Percentiles rank a stretch among this genome's conserved stretches.
Evolutionary conservation across 2,329 filamentous ascomycete species (phyloP).

Genomic region (Zasmidium cellare): DNA sequence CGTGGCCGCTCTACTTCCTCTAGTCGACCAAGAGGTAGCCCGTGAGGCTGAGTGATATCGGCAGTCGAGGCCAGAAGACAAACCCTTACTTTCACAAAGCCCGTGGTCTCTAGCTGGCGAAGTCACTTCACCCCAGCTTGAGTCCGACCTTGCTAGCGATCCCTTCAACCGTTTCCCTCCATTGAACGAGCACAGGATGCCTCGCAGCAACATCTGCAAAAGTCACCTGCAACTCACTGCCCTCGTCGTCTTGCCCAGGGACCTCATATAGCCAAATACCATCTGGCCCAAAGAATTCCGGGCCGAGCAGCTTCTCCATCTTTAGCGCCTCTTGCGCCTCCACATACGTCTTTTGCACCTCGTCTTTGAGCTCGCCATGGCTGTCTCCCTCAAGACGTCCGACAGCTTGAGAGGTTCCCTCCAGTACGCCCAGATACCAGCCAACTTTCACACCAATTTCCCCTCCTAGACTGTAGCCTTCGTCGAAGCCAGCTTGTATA

Average conservation of each 20-base stretch:
- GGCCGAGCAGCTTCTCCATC: conserved; percentile 63
- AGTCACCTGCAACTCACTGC: conserved; percentile 40
- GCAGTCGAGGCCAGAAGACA: too few species aligned
- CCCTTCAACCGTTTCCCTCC: conserved; percentile 44
- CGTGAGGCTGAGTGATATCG: too few species aligned
- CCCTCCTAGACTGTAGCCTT: conserved; percentile 82
- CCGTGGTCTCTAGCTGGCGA: too few species aligned
- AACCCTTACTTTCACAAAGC: too few species aligned
- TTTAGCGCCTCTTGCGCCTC: conserved; percentile 42
- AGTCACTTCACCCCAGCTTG: neutral
- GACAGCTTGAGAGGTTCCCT: conserved; percentile 59
- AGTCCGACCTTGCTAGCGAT: conserved; percentile 12
- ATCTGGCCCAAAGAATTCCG: conserved; percentile 67
- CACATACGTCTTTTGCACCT: conserved; percentile 25
- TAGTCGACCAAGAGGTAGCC: too few species aligned
- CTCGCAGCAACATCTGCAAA: conserved; percentile 64
- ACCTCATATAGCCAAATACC: conserved; percentile 68
- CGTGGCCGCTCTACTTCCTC: too few species aligned
- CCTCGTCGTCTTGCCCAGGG: conserved; percentile 38
- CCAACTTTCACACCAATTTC: conserved; percentile 75
- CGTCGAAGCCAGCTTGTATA: conserved; percentile 87
- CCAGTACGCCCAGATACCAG: conserved; percentile 72
- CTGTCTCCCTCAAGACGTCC: conserved; percentile 23
- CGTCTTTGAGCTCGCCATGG: conserved; percentile 14
- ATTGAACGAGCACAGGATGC: conserved; percentile 67